Conservation (phyloP, 331 rosid species). For the Erythrophleum ivorense region DNA sequence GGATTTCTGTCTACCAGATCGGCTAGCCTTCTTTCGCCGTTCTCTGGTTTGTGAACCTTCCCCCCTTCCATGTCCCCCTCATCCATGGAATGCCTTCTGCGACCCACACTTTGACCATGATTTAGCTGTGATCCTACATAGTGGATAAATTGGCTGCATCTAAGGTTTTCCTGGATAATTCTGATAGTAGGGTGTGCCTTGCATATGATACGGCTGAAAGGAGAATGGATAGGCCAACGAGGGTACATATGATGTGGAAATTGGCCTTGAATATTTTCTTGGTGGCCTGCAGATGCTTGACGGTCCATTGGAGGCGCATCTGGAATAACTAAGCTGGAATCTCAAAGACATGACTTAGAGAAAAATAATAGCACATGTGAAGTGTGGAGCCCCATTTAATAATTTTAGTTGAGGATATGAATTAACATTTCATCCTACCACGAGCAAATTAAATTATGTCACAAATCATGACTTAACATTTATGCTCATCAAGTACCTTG, state of each 20-base stretch:
- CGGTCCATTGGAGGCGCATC: conserved; percentile 66
- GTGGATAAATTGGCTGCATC: conserved; percentile 80
- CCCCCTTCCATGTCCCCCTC: conserved; percentile 69
- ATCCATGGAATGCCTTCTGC: conserved; percentile 86
- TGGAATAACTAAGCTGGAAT: conserved; percentile 47
- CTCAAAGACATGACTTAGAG: conserved; percentile 24
- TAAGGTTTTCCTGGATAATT: conserved; percentile 77
- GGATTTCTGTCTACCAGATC: conserved; percentile 71
- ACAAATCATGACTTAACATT: not conserved
- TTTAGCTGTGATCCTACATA: conserved; percentile 66
- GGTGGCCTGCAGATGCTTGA: conserved; percentile 66
- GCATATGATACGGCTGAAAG: conserved; percentile 89
- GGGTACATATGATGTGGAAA: conserved; percentile 86
- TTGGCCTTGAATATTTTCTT: conserved; percentile 83
- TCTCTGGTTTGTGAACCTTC: conserved; percentile 57
- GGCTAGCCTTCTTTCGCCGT: conserved; percentile 61
- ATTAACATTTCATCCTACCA: conserved; percentile 12
- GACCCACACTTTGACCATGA: conserved; percentile 61
- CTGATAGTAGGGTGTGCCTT: conserved; percentile 94
- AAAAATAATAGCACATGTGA: conserved; percentile 19
- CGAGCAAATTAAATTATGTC: not conserved
- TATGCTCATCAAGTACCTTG: not conserved
- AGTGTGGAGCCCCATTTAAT: conserved; percentile 18
- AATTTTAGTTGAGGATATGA: not conserved
- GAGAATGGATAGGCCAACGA: conserved; percentile 95